phyloP scores from a whole-genome alignment of 305 asterid species.

The Striga hermonthica region DNA sequence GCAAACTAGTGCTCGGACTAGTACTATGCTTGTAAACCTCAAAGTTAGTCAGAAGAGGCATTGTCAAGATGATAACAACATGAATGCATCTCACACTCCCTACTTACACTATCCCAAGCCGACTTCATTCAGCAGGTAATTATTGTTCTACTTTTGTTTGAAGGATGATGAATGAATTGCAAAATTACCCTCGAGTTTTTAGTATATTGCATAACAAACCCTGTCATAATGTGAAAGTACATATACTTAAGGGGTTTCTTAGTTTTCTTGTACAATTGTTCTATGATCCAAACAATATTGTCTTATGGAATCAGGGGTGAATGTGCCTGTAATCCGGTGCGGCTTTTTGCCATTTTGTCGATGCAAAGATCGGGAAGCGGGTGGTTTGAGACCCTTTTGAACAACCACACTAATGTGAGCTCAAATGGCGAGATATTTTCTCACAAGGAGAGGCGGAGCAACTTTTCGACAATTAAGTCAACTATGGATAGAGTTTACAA shows the following conservation, averaged over 20 bases:
- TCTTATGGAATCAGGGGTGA: slow-evolving; percentile 51
- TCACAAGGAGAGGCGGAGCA: slow-evolving; percentile 58
- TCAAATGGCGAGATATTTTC: slow-evolving; percentile 92
- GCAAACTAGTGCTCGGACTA: slow-evolving; percentile 47
- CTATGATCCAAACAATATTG: neutral
- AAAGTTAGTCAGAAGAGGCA: slow-evolving; percentile 38
- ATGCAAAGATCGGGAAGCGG: slow-evolving; percentile 97
- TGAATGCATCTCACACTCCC: slow-evolving; percentile 56
- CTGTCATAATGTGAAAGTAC: neutral
- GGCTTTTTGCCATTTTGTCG: slow-evolving; percentile 68
- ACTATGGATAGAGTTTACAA: slow-evolving; percentile 77
- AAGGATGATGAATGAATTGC: neutral
- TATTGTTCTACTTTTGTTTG: neutral
- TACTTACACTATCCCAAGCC: slow-evolving; percentile 78
- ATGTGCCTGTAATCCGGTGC: slow-evolving; percentile 78
- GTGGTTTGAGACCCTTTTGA: slow-evolving; percentile 88
- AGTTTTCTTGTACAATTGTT: no score
- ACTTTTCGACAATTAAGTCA: slow-evolving; percentile 52
- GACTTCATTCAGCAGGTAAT: slow-evolving; percentile 60
- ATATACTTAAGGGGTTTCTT: no score
- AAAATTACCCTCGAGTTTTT: neutral
- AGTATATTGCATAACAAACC: neutral
- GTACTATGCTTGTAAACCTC: slow-evolving; percentile 35
- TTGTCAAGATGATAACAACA: slow-evolving; percentile 34
- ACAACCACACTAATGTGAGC: slow-evolving; percentile 80